These are phyloP conservation scores for Aspergillus nanangensis DNA, from an alignment of 495 filamentous ascomycete genomes.

Conservation along the genomic window DNA sequence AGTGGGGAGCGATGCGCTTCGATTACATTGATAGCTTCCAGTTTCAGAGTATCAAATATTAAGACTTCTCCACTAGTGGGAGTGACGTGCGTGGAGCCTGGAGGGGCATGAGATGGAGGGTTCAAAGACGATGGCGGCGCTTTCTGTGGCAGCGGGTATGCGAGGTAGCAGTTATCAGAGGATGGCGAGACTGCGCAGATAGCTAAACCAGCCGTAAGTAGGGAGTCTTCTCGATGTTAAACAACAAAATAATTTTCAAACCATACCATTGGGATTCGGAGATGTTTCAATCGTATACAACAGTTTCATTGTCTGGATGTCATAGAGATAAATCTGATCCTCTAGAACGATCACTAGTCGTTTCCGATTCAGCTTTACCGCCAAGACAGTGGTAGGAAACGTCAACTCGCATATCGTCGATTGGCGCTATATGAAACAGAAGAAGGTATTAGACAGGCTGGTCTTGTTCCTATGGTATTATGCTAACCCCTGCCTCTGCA, in stretches of 20 bases:
- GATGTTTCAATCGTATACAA: slow-evolving; percentile 87
- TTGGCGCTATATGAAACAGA: slow-evolving; percentile 56
- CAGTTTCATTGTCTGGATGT: slow-evolving; percentile 96
- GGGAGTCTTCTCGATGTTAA: slow-evolving; percentile 12
- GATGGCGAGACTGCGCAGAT: slow-evolving; percentile 91
- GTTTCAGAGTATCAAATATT: slow-evolving; percentile 79
- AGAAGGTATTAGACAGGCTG: neutral
- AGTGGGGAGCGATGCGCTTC: slow-evolving; percentile 94
- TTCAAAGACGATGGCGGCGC: slow-evolving; percentile 56
- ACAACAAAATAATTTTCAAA: slow-evolving; percentile 7
- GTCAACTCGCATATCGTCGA: slow-evolving; percentile 98
- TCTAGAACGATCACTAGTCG: slow-evolving; percentile 89
- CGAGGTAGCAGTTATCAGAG: slow-evolving; percentile 92
- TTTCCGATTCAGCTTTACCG: slow-evolving; percentile 90
- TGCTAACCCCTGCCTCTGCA: neutral
- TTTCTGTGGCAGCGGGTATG: slow-evolving; percentile 87
- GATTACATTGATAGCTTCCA: slow-evolving; percentile 85
- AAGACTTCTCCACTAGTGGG: slow-evolving; percentile 90
- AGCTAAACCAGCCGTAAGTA: too few relatives aligned
- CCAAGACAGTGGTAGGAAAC: slow-evolving; percentile 89
- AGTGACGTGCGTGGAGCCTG: slow-evolving; percentile 64
- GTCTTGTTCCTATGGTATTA: neutral
- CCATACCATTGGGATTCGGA: slow-evolving; percentile 75
- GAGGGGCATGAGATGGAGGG: slow-evolving; percentile 80
- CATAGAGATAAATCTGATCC: slow-evolving; percentile 94